Evolutionary conservation across 495 filamentous ascomycete genomes (phyloP).

Genomic region (Hyphodiscus hymeniophilus): DNA sequence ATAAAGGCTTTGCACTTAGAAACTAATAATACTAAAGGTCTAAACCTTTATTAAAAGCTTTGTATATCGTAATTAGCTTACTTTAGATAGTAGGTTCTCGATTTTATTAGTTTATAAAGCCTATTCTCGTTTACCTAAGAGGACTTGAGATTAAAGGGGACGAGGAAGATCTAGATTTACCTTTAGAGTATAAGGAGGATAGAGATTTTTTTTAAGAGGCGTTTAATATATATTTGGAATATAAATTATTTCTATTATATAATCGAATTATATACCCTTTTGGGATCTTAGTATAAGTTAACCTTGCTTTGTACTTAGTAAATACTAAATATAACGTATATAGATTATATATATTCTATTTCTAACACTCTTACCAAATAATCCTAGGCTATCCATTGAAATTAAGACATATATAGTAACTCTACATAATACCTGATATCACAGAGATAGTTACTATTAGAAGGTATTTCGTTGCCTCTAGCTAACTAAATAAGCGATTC

Average conservation of each 20-base stretch:
- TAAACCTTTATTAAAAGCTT: conserved; percentile 10
- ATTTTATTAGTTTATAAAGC: conserved; percentile 14
- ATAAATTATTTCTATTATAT: no score
- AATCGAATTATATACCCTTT: no score
- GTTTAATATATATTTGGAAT: no score
- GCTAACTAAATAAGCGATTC: conserved; percentile 11
- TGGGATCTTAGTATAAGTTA: no score
- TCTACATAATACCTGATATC: no score
- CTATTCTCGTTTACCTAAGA: conserved; percentile 14
- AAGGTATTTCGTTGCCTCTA: conserved; percentile 15
- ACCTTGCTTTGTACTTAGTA: no score
- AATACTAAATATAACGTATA: no score
- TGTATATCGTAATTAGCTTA: conserved; percentile 13
- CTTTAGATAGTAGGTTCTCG: conserved; percentile 14
- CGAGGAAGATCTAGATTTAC: conserved; percentile 7
- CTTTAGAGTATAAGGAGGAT: neutral
- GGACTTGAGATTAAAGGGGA: conserved; percentile 10
- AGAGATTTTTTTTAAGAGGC: no score
- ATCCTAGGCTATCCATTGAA: no score
- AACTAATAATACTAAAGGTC: conserved; percentile 13
- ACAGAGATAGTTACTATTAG: conserved; percentile 9
- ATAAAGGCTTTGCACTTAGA: conserved; percentile 13
- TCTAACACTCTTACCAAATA: no score
- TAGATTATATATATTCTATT: no score
- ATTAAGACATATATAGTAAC: no score